These are phyloP conservation scores for Zasmidium angulare DNA, from an alignment of 2,329 filamentous ascomycete genomes.

Conservation along the genomic window DNA sequence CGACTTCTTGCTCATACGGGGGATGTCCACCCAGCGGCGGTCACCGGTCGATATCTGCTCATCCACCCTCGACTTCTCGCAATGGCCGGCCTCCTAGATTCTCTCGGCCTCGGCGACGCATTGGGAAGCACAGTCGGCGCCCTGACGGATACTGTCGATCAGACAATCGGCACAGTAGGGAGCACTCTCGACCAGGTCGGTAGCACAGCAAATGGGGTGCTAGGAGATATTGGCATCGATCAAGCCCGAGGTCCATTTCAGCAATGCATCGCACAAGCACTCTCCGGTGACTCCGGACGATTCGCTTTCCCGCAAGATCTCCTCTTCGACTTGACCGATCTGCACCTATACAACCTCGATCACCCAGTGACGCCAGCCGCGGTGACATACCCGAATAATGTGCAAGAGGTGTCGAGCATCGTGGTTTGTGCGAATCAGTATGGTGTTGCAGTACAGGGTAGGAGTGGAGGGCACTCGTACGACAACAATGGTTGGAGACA, in stretches of 20 bases:
- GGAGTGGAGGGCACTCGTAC: slow-evolving; percentile 21
- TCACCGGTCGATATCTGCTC: too few relatives aligned
- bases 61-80: too few relatives aligned
- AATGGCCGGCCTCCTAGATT: background rate
- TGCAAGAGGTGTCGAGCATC: slow-evolving; percentile 14
- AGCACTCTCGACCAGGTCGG: background rate
- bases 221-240: slow-evolving; percentile 1
- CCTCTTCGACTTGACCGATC: slow-evolving; percentile 13
- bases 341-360: slow-evolving; percentile 21
- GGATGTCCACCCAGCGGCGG: too few relatives aligned
- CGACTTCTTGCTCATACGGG: too few relatives aligned
- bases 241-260: slow-evolving; percentile 14
- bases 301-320: slow-evolving; percentile 20
- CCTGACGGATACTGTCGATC: background rate
- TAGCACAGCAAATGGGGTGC: background rate
- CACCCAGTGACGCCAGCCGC: slow-evolving; percentile 13
- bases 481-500: slow-evolving; percentile 12
- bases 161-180: background rate
- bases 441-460: slow-evolving; percentile 18
- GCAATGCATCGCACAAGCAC: slow-evolving; percentile 15
- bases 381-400: slow-evolving; percentile 16
- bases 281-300: slow-evolving; percentile 11
- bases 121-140: background rate
- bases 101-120: background rate
- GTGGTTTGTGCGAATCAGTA: slow-evolving; percentile 17